phyloP scores from a whole-genome alignment of 2,329 filamentous ascomycete species.

The Pyricularia sp. region DNA sequence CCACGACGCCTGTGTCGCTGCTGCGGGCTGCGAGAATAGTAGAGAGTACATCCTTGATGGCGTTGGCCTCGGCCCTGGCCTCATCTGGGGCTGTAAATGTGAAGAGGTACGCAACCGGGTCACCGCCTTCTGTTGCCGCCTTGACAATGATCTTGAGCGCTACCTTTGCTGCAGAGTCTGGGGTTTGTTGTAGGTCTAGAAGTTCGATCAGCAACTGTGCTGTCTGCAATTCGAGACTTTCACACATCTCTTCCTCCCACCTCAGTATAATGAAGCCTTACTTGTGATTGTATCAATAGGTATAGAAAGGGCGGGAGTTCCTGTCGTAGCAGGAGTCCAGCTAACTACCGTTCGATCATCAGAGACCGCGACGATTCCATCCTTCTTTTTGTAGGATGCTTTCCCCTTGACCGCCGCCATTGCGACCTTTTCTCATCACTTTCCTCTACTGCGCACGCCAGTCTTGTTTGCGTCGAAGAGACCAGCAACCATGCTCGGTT shows the following conservation, averaged over 20 bases:
- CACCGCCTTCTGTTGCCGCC: conserved; percentile 38
- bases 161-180: conserved; percentile 77
- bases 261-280: conserved; percentile 30
- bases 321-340: conserved; percentile 62
- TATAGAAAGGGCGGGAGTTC: conserved; percentile 59
- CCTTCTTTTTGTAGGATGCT: conserved; percentile 89
- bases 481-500: not conserved
- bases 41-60: conserved; percentile 74
- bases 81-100: conserved; percentile 72
- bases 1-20: conserved; percentile 38
- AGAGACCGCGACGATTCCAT: conserved; percentile 72
- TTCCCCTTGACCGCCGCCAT: conserved; percentile 57
- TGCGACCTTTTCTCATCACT: not conserved
- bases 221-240: not conserved
- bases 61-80: conserved; percentile 75
- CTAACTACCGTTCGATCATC: conserved; percentile 64
- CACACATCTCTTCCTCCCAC: conserved; percentile 2
- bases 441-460: not conserved
- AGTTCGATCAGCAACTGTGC: conserved; percentile 4
- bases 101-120: conserved; percentile 70
- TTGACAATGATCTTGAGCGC: conserved; percentile 90
- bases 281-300: conserved; percentile 71
- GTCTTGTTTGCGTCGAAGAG: not conserved
- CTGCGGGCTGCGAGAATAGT: conserved; percentile 63
- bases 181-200: conserved; percentile 87